Conservation (phyloP, 2,329 filamentous ascomycete genomes). For the Colletotrichum acutatum region DNA sequence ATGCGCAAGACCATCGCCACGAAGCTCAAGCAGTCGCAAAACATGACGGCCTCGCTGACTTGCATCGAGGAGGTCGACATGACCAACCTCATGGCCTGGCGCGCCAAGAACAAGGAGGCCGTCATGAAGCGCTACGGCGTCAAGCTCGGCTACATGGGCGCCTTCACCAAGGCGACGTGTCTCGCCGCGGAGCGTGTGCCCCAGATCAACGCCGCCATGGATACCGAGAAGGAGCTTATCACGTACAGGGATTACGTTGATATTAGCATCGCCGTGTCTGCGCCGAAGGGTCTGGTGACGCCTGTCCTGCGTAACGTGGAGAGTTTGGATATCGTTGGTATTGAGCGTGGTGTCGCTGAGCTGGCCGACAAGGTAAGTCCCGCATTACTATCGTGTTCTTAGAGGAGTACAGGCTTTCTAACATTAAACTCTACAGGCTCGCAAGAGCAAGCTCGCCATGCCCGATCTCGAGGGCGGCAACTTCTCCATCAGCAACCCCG, state of each 20-base stretch:
- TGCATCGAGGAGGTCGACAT: slow-evolving; percentile 61
- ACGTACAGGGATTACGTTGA: slow-evolving; percentile 73
- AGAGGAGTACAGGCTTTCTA: not conserved
- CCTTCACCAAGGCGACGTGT: slow-evolving; percentile 78
- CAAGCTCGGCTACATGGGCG: slow-evolving; percentile 77
- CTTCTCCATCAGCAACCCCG: slow-evolving; percentile 84
- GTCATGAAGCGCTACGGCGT: slow-evolving; percentile 44
- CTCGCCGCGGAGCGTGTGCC: slow-evolving; percentile 76
- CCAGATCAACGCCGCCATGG: slow-evolving; percentile 72
- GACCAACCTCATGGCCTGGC: slow-evolving; percentile 72
- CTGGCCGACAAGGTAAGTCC: slow-evolving; percentile 73
- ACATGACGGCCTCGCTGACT: slow-evolving; percentile 77
- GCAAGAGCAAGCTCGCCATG: slow-evolving; percentile 80
- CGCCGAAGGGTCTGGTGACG: slow-evolving; percentile 77
- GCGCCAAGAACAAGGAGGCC: slow-evolving; percentile 72
- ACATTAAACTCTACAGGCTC: slow-evolving; percentile 54
- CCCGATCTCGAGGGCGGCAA: slow-evolving; percentile 82
- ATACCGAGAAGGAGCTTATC: slow-evolving; percentile 68
- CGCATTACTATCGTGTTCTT: not conserved
- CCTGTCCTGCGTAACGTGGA: slow-evolving; percentile 79
- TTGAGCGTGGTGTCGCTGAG: slow-evolving; percentile 67
- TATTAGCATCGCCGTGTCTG: slow-evolving; percentile 79
- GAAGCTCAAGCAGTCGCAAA: slow-evolving; percentile 75
- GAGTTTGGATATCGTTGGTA: slow-evolving; percentile 48
- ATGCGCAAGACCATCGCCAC: slow-evolving; percentile 82